Conservation (phyloP, 352 stramenopile species). For the Plasmopara viticola region DNA sequence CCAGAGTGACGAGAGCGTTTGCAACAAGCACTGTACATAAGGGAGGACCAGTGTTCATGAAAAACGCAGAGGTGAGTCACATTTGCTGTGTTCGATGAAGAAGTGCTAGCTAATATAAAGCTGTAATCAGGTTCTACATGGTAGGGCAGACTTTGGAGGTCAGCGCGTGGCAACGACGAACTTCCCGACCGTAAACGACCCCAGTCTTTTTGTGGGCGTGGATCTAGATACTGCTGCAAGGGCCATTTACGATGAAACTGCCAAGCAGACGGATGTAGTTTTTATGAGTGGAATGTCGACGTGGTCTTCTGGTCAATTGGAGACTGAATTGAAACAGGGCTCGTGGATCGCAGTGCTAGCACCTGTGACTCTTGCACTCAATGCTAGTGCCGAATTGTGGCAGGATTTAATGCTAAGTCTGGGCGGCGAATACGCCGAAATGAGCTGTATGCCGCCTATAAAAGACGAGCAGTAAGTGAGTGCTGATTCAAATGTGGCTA, state of each 20-base stretch:
- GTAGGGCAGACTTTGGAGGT: conserved; percentile 54
- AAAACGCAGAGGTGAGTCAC: conserved; percentile 42
- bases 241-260: conserved; percentile 42
- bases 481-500: neutral
- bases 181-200: conserved; percentile 34
- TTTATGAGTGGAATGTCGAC: conserved; percentile 74
- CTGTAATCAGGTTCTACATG: conserved; percentile 45
- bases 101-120: neutral
- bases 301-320: conserved; percentile 63
- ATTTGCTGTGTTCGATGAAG: neutral
- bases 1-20: conserved; percentile 51
- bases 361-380: conserved; percentile 59
- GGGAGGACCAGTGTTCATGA: conserved; percentile 58
- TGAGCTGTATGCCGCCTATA: conserved; percentile 58
- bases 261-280: conserved; percentile 56
- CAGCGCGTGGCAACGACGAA: conserved; percentile 40
- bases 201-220: conserved; percentile 57
- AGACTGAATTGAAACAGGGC: conserved; percentile 60
- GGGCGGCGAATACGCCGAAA: conserved; percentile 67
- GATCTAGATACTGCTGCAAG: conserved; percentile 60
- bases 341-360: conserved; percentile 74
- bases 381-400: conserved; percentile 64
- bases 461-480: conserved; percentile 30
- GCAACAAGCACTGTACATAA: conserved; percentile 49
- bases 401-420: conserved; percentile 55